These are phyloP conservation scores for Pluteus cervinus DNA, from an alignment of 768 basidiomycete genomes.

Conservation along the genomic window DNA sequence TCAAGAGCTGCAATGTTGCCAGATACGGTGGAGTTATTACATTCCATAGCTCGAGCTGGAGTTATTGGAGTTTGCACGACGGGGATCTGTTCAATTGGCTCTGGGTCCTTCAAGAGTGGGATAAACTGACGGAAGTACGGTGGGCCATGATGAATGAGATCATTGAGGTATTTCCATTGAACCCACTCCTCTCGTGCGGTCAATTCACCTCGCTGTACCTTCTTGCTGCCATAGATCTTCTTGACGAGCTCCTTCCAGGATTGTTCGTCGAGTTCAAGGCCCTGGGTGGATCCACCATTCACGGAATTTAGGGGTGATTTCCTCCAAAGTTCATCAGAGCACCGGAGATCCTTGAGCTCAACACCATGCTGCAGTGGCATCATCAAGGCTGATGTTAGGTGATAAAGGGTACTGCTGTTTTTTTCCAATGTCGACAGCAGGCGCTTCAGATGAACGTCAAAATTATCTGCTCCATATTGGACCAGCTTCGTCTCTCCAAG, in stretches of 20 bases:
- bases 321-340: conserved; percentile 15
- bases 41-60: conserved; percentile 3
- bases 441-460: conserved; percentile 17
- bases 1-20: conserved; percentile 10
- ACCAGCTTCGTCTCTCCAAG: conserved; percentile 10
- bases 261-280: conserved; percentile 7
- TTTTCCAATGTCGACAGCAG: conserved; percentile 14
- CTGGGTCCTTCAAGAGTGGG: conserved; percentile 7
- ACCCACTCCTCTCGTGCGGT: not conserved
- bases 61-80: conserved; percentile 10
- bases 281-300: not conserved
- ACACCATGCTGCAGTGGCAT: conserved; percentile 16
- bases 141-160: conserved; percentile 10
- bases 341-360: conserved; percentile 11
- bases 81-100: conserved; percentile 10
- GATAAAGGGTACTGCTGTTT: conserved; percentile 11
- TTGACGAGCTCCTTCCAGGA: too few relatives aligned
- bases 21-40: conserved; percentile 9
- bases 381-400: conserved; percentile 17
- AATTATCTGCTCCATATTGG: conserved; percentile 18
- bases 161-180: conserved; percentile 12
- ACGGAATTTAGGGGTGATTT: conserved; percentile 8
- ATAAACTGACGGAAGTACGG: conserved; percentile 8
- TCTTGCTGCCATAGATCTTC: too few relatives aligned
- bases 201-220: too few relatives aligned